Evolutionary conservation across 495 filamentous ascomycete genomes (phyloP), one percentile per base, ranked within the genome.

Genomic region (Xeromyces bisporus): DNA sequence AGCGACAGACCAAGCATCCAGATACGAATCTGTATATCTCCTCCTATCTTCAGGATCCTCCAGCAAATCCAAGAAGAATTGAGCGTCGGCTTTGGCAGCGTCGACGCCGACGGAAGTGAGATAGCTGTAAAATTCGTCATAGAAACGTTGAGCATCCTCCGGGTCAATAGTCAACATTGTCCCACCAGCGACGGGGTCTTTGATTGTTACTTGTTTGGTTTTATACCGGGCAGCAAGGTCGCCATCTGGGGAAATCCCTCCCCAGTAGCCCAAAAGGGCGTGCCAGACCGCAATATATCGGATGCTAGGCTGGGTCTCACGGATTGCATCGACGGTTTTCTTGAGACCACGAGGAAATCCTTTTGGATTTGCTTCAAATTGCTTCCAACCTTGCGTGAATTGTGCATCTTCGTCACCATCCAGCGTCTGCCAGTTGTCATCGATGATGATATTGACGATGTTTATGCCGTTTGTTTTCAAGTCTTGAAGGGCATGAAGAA

Each of bases 191-290:
- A 55, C 54, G 1, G 72, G 48, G 28, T 69, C 66, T 32, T 61
- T 55, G 30, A 70, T 51, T 44, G 67, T 52, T 4, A 93, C 69
- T 40, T 71, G 49, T 25, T 77, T 60, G 3, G 78, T 91, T 45
- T 81, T 78, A 56, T 93, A 96, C 1, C 63, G 68, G 29, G 73
- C 59, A 2, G 78, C 77, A 18, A 97, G 67, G 24, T 71, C 66
- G 1, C 86, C 75, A 10, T 65, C 46, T 0, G 76, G 72, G 1
- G 78, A 67, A 7, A 96, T 72, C 2, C 82, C 89, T 34, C 81
- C 89, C 89, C 89, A 97, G 50, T 96, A 96, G 6, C 89, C 86
- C 10, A 92, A 50, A n/a, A 94, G 60, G 2, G 89, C 80, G 58
- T 97, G 89, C 89, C 89, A 97, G 7, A 97, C 86, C 10, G 79